Evolutionary conservation across 2,329 filamentous ascomycete species (phyloP), one percentile per base, ranked within the genome.

Genomic region (Neopestalotiopsis sp.): DNA sequence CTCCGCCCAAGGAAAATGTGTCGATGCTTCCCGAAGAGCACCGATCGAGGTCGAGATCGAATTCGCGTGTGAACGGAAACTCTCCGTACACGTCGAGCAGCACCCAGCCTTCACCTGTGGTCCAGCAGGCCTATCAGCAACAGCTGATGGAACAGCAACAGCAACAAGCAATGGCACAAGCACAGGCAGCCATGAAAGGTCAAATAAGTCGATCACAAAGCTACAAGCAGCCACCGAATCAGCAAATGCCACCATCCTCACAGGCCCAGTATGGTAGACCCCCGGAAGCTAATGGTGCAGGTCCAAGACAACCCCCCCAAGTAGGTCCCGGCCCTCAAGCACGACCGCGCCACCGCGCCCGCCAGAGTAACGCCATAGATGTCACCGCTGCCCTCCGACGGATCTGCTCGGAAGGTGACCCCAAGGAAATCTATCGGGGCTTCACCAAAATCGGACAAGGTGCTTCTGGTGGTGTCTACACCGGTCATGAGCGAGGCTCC

Each of bases 391-490:
- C 93, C 20, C 86, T 99, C 66, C 94, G 94, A 79, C 90, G 93
- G 40, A 98, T 99, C 72, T 98, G 96, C 80, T 95, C 91, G 28
- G 90, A 94, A 66, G 94, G 93, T 62, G 95, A 99, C 77, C 96
- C 96, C 3, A 93, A 94, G 32, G 91, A 93, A 67, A 91, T 95
- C 72, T 99, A 97, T 82, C 90, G 91, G 68, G 91, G 92, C 68
- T 89, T 98, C 74, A 95, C 90, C 78, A 98, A 98, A 84, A 98
- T 99, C 78, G 96, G 96, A 0, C 96, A 99, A 81, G 96, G 96
- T 80, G 96, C 96, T 49, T 98, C 95, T 9, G 96, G 96, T 74
- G 96, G 96, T 71, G 96, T 99, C 1, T 99, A 91, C 78, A 97
- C 94, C 0, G 96, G 95, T 3, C 94, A 95, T 78, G 94, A 98